Evolutionary conservation across 2,329 filamentous ascomycete species (phyloP).

Genomic region (Apiospora sp.): DNA sequence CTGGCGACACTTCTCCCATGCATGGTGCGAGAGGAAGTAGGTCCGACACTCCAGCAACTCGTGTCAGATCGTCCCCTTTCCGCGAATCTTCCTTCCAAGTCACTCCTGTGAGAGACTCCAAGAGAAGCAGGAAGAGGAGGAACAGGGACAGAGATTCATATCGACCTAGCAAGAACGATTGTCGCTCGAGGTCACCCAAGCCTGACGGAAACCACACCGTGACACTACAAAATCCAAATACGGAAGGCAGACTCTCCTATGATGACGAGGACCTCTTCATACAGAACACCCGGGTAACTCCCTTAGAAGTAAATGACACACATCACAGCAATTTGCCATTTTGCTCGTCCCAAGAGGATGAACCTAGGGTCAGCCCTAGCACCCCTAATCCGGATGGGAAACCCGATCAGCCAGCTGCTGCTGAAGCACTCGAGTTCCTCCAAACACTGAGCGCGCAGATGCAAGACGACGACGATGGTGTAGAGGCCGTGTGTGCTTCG

Average conservation of each 20-base stretch:
- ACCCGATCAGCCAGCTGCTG: slow-evolving; percentile 10
- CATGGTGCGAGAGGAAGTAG: not conserved
- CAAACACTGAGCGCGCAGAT: slow-evolving; percentile 20
- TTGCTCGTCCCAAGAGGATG: not conserved
- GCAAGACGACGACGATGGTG: not conserved
- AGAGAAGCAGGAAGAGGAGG: not conserved
- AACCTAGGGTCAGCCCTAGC: not conserved
- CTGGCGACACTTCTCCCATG: not conserved
- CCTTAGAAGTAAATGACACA: not conserved
- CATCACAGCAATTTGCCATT: not conserved
- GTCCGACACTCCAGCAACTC: not conserved
- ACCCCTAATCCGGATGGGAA: not conserved
- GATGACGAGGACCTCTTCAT: slow-evolving; percentile 26
- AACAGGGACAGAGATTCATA: not conserved
- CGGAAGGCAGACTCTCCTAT: slow-evolving; percentile 27
- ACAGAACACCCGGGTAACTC: not conserved
- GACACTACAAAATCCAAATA: not conserved
- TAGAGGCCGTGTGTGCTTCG: not conserved
- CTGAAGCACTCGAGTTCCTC: slow-evolving; percentile 25
- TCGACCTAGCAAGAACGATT: not conserved
- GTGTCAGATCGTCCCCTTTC: not conserved
- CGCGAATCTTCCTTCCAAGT: not conserved
- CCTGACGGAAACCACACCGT: not conserved
- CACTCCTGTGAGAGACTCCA: not conserved
- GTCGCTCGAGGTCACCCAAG: slow-evolving; percentile 1